Conservation (phyloP, 2,329 filamentous ascomycete species). For the Cercospora sesami region DNA sequence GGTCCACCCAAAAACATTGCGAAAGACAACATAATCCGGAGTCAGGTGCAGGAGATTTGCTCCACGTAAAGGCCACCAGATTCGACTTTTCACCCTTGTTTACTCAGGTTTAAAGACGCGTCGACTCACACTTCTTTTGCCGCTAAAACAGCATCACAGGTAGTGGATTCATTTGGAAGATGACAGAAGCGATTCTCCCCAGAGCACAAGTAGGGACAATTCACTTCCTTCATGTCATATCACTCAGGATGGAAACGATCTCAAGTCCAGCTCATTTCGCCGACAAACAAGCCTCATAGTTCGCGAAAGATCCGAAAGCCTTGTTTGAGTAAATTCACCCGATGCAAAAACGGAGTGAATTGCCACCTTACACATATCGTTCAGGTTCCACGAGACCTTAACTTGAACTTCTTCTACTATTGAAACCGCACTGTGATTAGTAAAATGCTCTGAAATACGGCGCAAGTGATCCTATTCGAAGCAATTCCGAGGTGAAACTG, state of each 20-base stretch:
- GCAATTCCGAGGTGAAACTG: neutral
- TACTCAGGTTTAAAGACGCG: neutral
- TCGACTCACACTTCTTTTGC: neutral
- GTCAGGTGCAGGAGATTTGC: neutral
- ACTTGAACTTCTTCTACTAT: neutral
- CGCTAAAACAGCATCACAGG: neutral
- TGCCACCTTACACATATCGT: neutral
- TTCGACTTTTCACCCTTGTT: neutral
- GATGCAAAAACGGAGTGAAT: neutral
- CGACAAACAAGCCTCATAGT: neutral
- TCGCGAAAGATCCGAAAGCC: neutral
- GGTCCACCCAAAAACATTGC: neutral
- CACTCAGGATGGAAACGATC: neutral
- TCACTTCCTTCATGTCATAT: neutral
- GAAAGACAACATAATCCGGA: neutral
- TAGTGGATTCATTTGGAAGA: neutral
- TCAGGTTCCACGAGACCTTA: neutral
- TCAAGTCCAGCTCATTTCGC: neutral
- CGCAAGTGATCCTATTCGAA: neutral
- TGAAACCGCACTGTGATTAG: neutral
- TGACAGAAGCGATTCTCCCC: too few species aligned
- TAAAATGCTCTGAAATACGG: neutral
- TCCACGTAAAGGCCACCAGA: neutral
- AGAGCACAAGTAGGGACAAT: too few species aligned
- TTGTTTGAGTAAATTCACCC: too few species aligned